phyloP scores from a whole-genome alignment of 352 stramenopile genomes.

The Globisporangium iwayamae region DNA sequence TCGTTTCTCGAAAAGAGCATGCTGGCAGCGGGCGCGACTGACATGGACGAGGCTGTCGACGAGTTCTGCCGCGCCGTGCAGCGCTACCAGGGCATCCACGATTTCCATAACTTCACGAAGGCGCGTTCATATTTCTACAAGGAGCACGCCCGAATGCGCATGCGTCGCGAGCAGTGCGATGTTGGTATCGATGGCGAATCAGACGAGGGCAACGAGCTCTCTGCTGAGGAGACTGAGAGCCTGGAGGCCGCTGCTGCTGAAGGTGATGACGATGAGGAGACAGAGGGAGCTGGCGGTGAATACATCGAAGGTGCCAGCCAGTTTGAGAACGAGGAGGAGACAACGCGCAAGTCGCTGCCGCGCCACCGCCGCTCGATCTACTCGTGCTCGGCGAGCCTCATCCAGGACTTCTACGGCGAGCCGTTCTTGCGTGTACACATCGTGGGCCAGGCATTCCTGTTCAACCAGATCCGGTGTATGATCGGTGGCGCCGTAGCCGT shows the following conservation, averaged over 20 bases:
- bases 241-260: not conserved
- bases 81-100: constrained; percentile 82
- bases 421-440: constrained; percentile 77
- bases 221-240: constrained; percentile 6
- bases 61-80: constrained; percentile 51
- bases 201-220: constrained; percentile 12
- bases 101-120: constrained; percentile 92
- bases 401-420: constrained; percentile 55
- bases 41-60: constrained; percentile 37
- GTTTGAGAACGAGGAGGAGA: constrained; percentile 34
- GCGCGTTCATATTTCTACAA: constrained; percentile 78
- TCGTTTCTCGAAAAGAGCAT: constrained; percentile 62
- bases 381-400: constrained; percentile 60
- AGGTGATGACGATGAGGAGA: constrained; percentile 15
- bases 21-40: constrained; percentile 22
- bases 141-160: constrained; percentile 38
- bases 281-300: constrained; percentile 23
- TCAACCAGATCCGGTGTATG: constrained; percentile 92
- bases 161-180: constrained; percentile 11
- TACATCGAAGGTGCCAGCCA: constrained; percentile 23
- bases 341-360: constrained; percentile 49
- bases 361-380: constrained; percentile 79
- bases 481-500: constrained; percentile 82
- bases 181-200: not conserved
- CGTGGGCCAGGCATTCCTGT: constrained; percentile 77